phyloP scores from a whole-genome alignment of 495 filamentous ascomycete genomes.

The Lasiosphaeris hirsuta region DNA sequence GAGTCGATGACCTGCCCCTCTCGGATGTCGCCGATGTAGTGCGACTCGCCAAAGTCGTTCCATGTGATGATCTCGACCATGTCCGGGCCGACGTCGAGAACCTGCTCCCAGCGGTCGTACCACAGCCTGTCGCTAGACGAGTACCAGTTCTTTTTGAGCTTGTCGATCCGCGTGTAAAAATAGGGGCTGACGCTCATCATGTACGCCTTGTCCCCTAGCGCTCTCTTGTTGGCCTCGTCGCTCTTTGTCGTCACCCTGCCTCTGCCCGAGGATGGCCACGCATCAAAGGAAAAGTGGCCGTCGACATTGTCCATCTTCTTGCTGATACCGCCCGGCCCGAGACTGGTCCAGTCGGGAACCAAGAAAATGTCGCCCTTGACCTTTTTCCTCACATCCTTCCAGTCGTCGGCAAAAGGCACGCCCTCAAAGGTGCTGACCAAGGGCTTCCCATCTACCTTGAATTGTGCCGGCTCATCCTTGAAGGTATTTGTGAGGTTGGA shows the following conservation, averaged over 20 bases:
- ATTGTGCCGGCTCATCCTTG: conserved; percentile 45
- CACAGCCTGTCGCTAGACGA: conserved; percentile 64
- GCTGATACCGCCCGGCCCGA: conserved; percentile 44
- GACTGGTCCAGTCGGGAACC: conserved; percentile 57
- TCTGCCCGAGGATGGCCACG: conserved; percentile 51
- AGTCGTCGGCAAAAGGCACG: conserved; percentile 44
- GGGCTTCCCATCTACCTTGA: conserved; percentile 49
- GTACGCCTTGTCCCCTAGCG: conserved; percentile 49
- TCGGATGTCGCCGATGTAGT: conserved; percentile 52
- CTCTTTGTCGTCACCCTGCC: neutral
- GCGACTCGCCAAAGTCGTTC: conserved; percentile 43
- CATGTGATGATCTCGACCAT: conserved; percentile 26
- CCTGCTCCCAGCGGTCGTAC: conserved; percentile 65
- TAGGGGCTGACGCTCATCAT: conserved; percentile 74
- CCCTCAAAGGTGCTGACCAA: conserved; percentile 62
- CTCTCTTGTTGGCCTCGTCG: neutral
- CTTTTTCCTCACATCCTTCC: conserved; percentile 47
- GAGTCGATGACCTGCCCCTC: conserved; percentile 34
- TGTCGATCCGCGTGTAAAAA: conserved; percentile 52
- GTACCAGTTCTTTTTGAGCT: conserved; percentile 60
- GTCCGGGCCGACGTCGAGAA: conserved; percentile 51
- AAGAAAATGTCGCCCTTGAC: conserved; percentile 47
- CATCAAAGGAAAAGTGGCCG: conserved; percentile 58
- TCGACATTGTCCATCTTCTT: conserved; percentile 42
- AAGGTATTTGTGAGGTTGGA: conserved; percentile 51